Base-by-base conservation (phyloP, 2,329 filamentous ascomycete species). In the Cyphellophora europaea region DNA sequence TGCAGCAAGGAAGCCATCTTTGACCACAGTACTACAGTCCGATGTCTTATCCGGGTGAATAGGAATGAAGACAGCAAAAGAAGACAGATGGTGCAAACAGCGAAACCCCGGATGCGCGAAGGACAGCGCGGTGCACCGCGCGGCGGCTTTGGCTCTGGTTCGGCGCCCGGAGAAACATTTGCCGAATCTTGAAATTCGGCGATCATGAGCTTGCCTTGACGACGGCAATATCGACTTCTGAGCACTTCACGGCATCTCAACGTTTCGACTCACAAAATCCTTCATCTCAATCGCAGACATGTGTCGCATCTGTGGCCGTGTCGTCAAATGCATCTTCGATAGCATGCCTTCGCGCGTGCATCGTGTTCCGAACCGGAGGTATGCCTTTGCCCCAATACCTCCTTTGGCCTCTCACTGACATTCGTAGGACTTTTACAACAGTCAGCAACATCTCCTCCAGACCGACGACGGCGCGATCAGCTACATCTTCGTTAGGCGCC, bases 271-370 rank as follows among this genome's bases (percentile, higher is more conserved):
- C n/a, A n/a, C n/a, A n/a, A n/a, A n/a, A n/a, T n/a, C n/a, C n/a
- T n/a, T n/a, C n/a, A n/a, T n/a, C n/a, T n/a, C n/a, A 13, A 30
- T 11, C 11, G 19, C 28, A 36, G 42, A n/a, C 27, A 49, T 49
- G 47, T 49, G 47, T 38, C 47, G 47, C 17, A 35, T 49, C 23
- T 49, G 47, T 35, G 47, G 47, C 18, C 42, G 47, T 15, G 34
- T 48, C 21, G 39, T 49, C 25, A 44, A 42, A 38, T 49, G 47
- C 41, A 47, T 49, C 17, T 49, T 49, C 32, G 47, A 49, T 35
- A 43, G 38, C 13, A 49, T 49, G 47, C 47, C 47, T 8, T 49
- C 47, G 4, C 37, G 47, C 14, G 32, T 42, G 15, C 41, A 39
- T 25, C 40, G 32, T 17, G 41, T 42, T 15, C 37, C 47, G 6